Evolutionary conservation across 2,329 filamentous ascomycete genomes (phyloP), one percentile per base, ranked within the genome.

Genomic region (Fusarium burgessii): DNA sequence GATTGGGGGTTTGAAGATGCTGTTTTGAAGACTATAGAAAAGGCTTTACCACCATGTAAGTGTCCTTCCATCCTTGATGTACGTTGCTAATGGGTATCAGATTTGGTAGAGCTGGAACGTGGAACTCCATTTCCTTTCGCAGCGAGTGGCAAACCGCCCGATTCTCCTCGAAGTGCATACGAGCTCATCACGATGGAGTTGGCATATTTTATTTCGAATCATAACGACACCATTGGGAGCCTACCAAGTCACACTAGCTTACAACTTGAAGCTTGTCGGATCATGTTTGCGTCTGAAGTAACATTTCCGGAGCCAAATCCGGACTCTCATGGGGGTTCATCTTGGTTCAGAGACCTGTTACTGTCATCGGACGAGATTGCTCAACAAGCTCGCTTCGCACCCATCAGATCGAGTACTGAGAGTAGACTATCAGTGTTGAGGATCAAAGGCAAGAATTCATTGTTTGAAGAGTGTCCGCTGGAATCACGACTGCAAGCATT

Each of bases 1-100:
- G 80, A 83, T 45, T 83, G 82, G 81, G 82, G 82, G 2, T 83
- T 84, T 36, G 81, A 83, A 7, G 67, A 76, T 1, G 70, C 75
- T 5, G 75, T 84, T 4, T 61, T 80, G 12, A 77, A 79, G 32
- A 78, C 79, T 49, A 67, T 84, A 13, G 82, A 83, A 43, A 83
- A 83, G 47, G 78, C 80, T 27, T 80, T 84, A 38, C 80, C 80
- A 8, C 82, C 82, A 6, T 83, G 81, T 82, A 67, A 59, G 77
- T 33, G 3, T 5, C 10, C 0, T 4, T 3, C 27, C 2, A 3
- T 10, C 5, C 11, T n/a, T 4, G 23, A 41, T 15, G 32, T 5
- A 18, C 1, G 1, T 27, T 10, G n/a, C 58, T 65, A 38, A 65
- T 12, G 0, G 32, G 15, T 2, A 6, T 20, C 18, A 76, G 74